These are phyloP conservation scores for Royoungia palumana DNA, from an alignment of 768 basidiomycete species.

Conservation along the genomic window DNA sequence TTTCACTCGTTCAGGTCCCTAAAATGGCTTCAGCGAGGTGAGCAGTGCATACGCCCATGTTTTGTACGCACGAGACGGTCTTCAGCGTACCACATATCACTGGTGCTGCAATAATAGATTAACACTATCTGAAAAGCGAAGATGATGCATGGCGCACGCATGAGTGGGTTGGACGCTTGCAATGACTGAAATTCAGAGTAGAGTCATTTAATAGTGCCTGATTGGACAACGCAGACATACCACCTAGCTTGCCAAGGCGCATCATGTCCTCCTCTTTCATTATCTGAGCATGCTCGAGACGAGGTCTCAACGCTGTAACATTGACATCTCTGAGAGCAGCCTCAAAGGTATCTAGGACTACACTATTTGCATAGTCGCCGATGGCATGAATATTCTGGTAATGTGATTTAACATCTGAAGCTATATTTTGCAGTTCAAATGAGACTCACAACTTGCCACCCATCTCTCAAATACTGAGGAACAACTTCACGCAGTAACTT, in stretches of 20 bases:
- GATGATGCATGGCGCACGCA: slow-evolving; percentile 48
- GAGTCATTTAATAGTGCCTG: neutral
- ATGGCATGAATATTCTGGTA: slow-evolving; percentile 82
- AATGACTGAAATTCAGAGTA: slow-evolving; percentile 53
- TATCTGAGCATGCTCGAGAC: slow-evolving; percentile 91
- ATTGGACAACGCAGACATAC: slow-evolving; percentile 36
- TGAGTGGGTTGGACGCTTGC: slow-evolving; percentile 90
- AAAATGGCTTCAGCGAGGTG: neutral
- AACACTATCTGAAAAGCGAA: neutral
- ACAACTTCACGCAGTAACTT: slow-evolving; percentile 62
- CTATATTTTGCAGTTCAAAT: neutral
- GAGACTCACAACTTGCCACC: slow-evolving; percentile 83
- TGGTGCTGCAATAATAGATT: slow-evolving; percentile 43
- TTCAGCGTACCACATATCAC: slow-evolving; percentile 90
- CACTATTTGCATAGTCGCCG: slow-evolving; percentile 82
- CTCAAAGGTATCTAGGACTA: slow-evolving; percentile 84
- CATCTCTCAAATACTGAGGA: slow-evolving; percentile 67
- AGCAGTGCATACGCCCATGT: neutral
- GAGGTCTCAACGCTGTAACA: slow-evolving; percentile 64
- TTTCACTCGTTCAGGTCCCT: slow-evolving; percentile 84
- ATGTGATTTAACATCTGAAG: neutral
- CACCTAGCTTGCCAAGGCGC: slow-evolving; percentile 75
- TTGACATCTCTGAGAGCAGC: slow-evolving; percentile 56
- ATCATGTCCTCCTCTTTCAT: slow-evolving; percentile 72
- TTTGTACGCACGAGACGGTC: slow-evolving; percentile 59